Conservation (phyloP, 2,329 filamentous ascomycete species). For the Fusarium udum region DNA sequence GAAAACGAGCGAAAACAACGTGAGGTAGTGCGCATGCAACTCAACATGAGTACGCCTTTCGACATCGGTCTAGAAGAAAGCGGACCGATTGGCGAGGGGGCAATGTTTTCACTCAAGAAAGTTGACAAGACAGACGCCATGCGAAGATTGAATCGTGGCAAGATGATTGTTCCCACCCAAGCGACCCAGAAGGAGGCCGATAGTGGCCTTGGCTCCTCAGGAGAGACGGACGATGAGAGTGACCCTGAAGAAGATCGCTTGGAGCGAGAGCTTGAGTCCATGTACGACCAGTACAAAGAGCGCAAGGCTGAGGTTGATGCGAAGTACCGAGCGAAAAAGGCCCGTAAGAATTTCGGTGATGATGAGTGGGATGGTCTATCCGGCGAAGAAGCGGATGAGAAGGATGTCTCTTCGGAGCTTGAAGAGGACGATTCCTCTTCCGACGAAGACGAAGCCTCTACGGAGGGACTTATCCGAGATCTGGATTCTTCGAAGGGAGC, state of each 20-base stretch:
- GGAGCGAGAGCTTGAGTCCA: constrained; percentile 83
- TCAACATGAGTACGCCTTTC: constrained; percentile 95
- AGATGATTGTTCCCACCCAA: constrained; percentile 76
- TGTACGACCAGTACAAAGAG: constrained; percentile 89
- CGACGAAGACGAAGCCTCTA: constrained; percentile 41
- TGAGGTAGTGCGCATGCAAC: constrained; percentile 94
- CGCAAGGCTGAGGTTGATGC: constrained; percentile 81
- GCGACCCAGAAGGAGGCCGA: constrained; percentile 68
- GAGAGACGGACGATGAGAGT: constrained; percentile 67
- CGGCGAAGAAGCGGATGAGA: constrained; percentile 65
- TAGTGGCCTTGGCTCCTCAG: constrained; percentile 64
- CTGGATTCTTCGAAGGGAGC: constrained; percentile 45
- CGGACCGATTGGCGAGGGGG: constrained; percentile 79
- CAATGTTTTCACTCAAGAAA: constrained; percentile 86
- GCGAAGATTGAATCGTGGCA: constrained; percentile 71
- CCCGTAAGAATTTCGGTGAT: constrained; percentile 80
- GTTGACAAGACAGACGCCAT: constrained; percentile 80
- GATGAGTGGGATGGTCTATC: constrained; percentile 95
- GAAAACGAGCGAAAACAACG: constrained; percentile 96
- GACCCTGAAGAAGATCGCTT: constrained; percentile 85
- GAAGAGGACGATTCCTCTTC: constrained; percentile 54
- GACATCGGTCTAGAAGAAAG: constrained; percentile 93
- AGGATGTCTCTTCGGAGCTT: constrained; percentile 63
- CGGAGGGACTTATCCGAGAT: constrained; percentile 49
- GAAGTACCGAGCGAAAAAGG: constrained; percentile 90